Conservation (phyloP, 768 basidiomycete species). For the Calvatia gigantea region DNA sequence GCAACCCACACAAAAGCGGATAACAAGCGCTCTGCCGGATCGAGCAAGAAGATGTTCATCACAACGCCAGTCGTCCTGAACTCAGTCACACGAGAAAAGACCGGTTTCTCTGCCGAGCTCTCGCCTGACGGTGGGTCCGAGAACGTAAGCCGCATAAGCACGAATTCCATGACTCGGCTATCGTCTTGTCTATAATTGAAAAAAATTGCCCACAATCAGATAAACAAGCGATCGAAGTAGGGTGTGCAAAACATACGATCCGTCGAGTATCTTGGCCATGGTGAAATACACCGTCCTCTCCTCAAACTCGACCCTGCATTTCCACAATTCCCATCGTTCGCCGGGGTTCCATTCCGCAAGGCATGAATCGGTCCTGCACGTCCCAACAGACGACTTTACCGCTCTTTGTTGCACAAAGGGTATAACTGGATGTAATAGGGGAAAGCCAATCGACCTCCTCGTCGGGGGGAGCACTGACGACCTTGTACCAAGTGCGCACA, state of each 20-base stretch:
- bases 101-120: slow-evolving; percentile 34
- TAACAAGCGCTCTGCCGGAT: slow-evolving; percentile 55
- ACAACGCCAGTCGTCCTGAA: slow-evolving; percentile 67
- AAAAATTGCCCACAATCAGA: slow-evolving; percentile 3
- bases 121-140: slow-evolving; percentile 44
- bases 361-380: slow-evolving; percentile 53
- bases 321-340: slow-evolving; percentile 69
- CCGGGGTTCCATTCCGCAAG: slow-evolving; percentile 70
- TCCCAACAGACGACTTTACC: slow-evolving; percentile 80
- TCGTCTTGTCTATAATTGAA: slow-evolving; percentile 47
- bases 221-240: background rate
- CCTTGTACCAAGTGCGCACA: slow-evolving; percentile 56
- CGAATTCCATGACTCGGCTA: slow-evolving; percentile 64
- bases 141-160: slow-evolving; percentile 66
- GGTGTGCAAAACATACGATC: slow-evolving; percentile 34
- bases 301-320: slow-evolving; percentile 75
- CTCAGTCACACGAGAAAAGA: slow-evolving; percentile 56
- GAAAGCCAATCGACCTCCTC: slow-evolving; percentile 78
- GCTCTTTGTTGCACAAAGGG: slow-evolving; percentile 72
- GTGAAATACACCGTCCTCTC: slow-evolving; percentile 69
- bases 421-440: slow-evolving; percentile 72
- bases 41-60: slow-evolving; percentile 76
- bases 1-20: slow-evolving; percentile 72
- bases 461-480: slow-evolving; percentile 60
- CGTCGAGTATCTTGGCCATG: slow-evolving; percentile 62